phyloP scores from a whole-genome alignment of 768 basidiomycete species.

The Coprinellus aureogranulatus region DNA sequence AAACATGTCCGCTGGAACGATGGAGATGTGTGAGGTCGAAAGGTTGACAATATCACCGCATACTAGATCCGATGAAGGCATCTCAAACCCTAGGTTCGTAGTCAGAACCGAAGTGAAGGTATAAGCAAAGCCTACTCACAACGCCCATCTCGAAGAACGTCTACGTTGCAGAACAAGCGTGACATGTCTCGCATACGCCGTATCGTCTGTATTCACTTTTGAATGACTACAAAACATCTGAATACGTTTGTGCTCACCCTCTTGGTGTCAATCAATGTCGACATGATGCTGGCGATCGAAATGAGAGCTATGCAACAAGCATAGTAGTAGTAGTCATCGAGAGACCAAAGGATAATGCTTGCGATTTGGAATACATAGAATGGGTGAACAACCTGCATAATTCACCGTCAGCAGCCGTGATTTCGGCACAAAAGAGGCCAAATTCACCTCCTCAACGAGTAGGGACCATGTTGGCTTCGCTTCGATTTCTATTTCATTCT shows the following conservation, averaged over 20 bases:
- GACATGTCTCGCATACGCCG: conserved; percentile 96
- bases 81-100: conserved; percentile 54
- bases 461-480: conserved; percentile 77
- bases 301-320: conserved; percentile 96
- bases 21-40: conserved; percentile 65
- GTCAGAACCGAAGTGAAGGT: not conserved
- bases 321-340: conserved; percentile 97
- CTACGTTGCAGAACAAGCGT: conserved; percentile 75
- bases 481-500: conserved; percentile 86
- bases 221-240: not conserved
- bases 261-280: conserved; percentile 89
- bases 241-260: conserved; percentile 49
- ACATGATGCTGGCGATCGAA: conserved; percentile 75
- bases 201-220: conserved; percentile 61
- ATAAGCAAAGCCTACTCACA: conserved; percentile 48
- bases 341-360: conserved; percentile 88
- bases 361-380: conserved; percentile 99
- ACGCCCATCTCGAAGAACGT: conserved; percentile 62
- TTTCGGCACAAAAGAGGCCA: not conserved
- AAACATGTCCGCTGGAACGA: conserved; percentile 88
- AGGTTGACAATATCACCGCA: conserved; percentile 92
- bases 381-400: conserved; percentile 78
- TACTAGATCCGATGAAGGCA: conserved; percentile 76
- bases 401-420: conserved; percentile 4
- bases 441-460: conserved; percentile 81